Base-by-base conservation (phyloP, 2,329 filamentous ascomycete genomes). In the Cryphonectria japonica region DNA sequence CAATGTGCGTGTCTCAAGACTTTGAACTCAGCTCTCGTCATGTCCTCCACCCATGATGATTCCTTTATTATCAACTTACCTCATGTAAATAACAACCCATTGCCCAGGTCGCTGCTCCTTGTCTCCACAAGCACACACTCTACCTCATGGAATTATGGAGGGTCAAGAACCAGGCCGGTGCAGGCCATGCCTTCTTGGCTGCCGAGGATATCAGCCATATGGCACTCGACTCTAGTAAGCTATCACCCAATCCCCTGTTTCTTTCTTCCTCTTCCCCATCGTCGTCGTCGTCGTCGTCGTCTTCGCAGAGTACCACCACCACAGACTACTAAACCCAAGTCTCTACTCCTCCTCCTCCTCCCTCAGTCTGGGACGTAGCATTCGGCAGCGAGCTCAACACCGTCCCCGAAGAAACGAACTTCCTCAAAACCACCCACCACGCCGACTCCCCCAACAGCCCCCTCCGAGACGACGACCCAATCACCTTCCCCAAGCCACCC, bases 221-320 rank as follows among this genome's bases (percentile, higher is more conserved):
- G 66, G 69, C 69, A 8, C 69, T 71, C 22, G 69, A 71, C 43
- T 69, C 69, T 0, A 71, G 69, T 70, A 68, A 57, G 64, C 13
- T 26, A 16, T 19, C 13, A 0, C n/a, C 39, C 39, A 8, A 7
- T 14, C n/a, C 39, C 39, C 34, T 14, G n/a, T 37, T 22, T 9
- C 22, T 11, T 61, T n/a, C 19, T 19, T 62, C 22, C 13, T 29
- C 19, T 11, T 6, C 26, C 34, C n/a, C n/a, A n/a, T n/a, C n/a
- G n/a, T n/a, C n/a, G n/a, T n/a, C 39, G 13, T 29, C 59, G 34
- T 39, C 37, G 3, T 34, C 29, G 1, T 19, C 59, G 0, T 37
- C 22, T 37, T 37, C 13, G n/a, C 32, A 62, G 11, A 19, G 16
- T n/a, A 62, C 19, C 32, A 39, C 2, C 59, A 62, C 32, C 59